Evolutionary conservation across 768 basidiomycete species (phyloP), one percentile per base, ranked within the genome.

Genomic region (Tephrocybe sp.): DNA sequence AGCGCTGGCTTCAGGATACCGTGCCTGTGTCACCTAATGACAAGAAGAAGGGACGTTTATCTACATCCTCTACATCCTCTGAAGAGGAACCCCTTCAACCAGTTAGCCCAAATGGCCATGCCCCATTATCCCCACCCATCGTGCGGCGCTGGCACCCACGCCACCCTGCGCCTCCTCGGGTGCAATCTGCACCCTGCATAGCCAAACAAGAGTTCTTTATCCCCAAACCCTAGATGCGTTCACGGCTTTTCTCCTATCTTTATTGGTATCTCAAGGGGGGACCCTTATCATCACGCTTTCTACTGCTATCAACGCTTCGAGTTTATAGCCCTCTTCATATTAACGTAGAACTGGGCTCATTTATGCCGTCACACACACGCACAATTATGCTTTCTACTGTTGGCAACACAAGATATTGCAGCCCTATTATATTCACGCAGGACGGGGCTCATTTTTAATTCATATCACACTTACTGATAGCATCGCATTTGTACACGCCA

Each of bases 1-100:
- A 85, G 57, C 69, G 70, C 54, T 85, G 84, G 84, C 68, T 85
- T 48, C 74, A 79, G 64, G 84, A 85, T 69, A 84, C 82, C 57
- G 70, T 84, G 1, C 83, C 84, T 8, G 36, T 77, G 16, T 60
- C 39, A 39, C 60, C 54, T 19, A 41, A 26, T 26, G 26, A 55
- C 41, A 51, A 23, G 45, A 54, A 49, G 32, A 40, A 22, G 35
- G 56, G 39, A 11, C 49, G 44, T 13, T 30, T 50, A 12, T 54
- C 53, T 9, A 33, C 36, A 34, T 35, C 34, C 3, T 56, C 54
- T 14, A 16, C 38, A 30, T 33, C 42, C 23, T 45, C 49, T 23
- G 30, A 20, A 20, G 40, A 52, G 13, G 50, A 48, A 17, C 20
- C 13, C 36, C 49, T 36, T 19, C 14, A 14, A 16, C 49, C 31